Percentiles rank a stretch among this genome's conserved stretches.
phyloP scores from a whole-genome alignment of 2,329 filamentous ascomycete species.

The Xylaria sp. region DNA sequence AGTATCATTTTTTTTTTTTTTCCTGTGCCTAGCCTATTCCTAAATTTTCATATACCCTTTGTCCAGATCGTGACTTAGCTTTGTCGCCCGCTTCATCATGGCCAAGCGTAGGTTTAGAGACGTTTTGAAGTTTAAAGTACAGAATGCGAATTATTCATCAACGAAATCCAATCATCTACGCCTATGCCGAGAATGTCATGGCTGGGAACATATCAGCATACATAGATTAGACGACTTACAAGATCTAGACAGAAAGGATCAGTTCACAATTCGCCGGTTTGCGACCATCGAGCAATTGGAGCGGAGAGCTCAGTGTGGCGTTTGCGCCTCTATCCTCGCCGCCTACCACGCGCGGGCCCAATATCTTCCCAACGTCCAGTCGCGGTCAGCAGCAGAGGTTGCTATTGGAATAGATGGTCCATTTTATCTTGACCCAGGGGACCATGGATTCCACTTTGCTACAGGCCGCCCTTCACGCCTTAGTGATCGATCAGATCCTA shows the following conservation, averaged over 20 bases:
- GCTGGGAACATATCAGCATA: neutral
- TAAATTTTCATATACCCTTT: neutral
- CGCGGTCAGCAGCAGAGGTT: neutral
- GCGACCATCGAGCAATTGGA: neutral
- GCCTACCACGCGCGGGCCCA: neutral
- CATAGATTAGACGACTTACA: neutral
- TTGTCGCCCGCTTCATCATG: neutral
- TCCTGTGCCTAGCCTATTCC: neutral
- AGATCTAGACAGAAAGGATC: neutral
- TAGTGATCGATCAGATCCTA: slow-evolving; percentile 3
- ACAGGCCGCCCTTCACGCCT: neutral
- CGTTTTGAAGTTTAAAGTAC: neutral
- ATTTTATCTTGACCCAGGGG: slow-evolving; percentile 4
- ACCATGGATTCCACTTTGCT: neutral
- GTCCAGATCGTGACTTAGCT: neutral
- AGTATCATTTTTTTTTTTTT: too few relatives aligned
- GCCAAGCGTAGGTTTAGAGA: neutral
- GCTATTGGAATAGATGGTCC: neutral
- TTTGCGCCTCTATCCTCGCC: neutral
- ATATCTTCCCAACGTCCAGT: neutral
- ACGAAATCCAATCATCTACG: neutral
- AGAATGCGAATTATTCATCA: neutral
- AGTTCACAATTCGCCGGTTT: neutral
- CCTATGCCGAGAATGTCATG: neutral
- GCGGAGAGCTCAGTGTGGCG: neutral